Evolutionary conservation across 2,329 filamentous ascomycete genomes (phyloP).

Genomic region (Penicillium janthinellum): DNA sequence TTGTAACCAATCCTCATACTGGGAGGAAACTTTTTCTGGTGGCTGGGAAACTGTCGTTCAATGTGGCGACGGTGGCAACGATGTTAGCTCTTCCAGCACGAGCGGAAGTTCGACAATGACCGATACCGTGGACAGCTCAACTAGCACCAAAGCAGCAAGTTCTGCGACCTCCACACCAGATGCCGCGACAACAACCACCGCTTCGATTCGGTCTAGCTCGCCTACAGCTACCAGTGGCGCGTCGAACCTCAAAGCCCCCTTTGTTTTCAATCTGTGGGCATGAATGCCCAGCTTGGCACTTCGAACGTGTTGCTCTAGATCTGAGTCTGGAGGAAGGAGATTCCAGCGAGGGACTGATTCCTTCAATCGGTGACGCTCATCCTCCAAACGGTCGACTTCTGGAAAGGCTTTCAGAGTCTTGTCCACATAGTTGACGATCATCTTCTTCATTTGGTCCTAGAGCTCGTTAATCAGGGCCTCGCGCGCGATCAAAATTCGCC

Average conservation of each 20-base stretch:
- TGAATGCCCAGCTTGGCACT: not conserved
- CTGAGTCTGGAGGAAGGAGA: not conserved
- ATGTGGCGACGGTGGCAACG: slow-evolving; percentile 19
- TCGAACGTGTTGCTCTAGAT: not conserved
- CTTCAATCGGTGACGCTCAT: not conserved
- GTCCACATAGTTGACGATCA: not conserved
- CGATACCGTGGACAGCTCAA: slow-evolving; percentile 9
- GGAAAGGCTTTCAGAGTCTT: not conserved
- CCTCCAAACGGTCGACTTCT: not conserved
- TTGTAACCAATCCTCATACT: slow-evolving; percentile 24
- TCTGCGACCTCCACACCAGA: slow-evolving; percentile 9
- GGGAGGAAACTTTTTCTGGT: slow-evolving; percentile 27
- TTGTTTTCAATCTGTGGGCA: slow-evolving; percentile 3
- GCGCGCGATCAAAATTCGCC: not conserved
- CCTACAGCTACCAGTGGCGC: slow-evolving; percentile 23
- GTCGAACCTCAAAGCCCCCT: slow-evolving; percentile 16
- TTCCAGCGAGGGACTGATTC: not conserved
- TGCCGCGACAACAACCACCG: slow-evolving; percentile 1
- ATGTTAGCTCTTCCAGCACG: slow-evolving; percentile 16
- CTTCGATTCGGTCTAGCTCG: slow-evolving; percentile 7
- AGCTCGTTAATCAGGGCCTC: not conserved
- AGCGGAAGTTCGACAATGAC: slow-evolving; percentile 15
- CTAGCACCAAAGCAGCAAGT: slow-evolving; percentile 2
- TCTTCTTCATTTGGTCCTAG: not conserved
- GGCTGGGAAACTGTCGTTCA: slow-evolving; percentile 29